A percentile compares a stretch with the other conserved stretches of the same genome.
Conservation (phyloP, 768 basidiomycete species). For the Chalciporus chontae region DNA sequence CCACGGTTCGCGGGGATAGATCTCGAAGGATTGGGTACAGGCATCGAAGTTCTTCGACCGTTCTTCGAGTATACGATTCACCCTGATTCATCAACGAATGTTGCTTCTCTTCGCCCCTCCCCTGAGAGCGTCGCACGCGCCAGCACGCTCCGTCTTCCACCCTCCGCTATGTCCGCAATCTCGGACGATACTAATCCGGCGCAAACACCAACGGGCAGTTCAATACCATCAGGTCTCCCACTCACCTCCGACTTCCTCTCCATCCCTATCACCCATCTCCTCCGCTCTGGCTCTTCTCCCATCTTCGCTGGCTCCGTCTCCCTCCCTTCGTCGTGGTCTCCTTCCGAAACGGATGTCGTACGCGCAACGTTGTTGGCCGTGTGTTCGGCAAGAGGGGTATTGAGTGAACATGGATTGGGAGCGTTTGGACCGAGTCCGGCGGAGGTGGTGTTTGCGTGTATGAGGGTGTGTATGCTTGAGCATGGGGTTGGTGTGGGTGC, state of each 20-base stretch:
- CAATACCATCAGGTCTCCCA: conserved; percentile 38
- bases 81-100: conserved; percentile 36
- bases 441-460: conserved; percentile 65
- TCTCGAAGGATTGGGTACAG: conserved; percentile 32
- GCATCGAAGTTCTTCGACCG: conserved; percentile 35
- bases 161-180: background rate
- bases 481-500: conserved; percentile 47
- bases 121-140: conserved; percentile 53
- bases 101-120: conserved; percentile 51
- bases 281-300: conserved; percentile 70
- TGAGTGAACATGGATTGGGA: conserved; percentile 40
- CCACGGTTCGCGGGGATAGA: conserved; percentile 16
- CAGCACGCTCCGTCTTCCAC: conserved; percentile 49
- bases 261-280: conserved; percentile 68
- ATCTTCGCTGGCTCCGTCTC: conserved; percentile 51
- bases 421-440: conserved; percentile 27
- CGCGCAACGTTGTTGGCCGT: conserved; percentile 66
- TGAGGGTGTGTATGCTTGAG: conserved; percentile 97
- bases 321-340: conserved; percentile 70
- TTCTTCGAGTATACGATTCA: conserved; percentile 52
- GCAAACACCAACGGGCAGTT: background rate
- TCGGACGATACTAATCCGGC: background rate
- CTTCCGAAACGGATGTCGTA: conserved; percentile 74
- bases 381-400: conserved; percentile 43
- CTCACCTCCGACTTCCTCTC: conserved; percentile 64